Percentiles rank a stretch among this genome's conserved stretches.
Conservation (phyloP, 2,329 filamentous ascomycete species). For the Fusarium sp. region DNA sequence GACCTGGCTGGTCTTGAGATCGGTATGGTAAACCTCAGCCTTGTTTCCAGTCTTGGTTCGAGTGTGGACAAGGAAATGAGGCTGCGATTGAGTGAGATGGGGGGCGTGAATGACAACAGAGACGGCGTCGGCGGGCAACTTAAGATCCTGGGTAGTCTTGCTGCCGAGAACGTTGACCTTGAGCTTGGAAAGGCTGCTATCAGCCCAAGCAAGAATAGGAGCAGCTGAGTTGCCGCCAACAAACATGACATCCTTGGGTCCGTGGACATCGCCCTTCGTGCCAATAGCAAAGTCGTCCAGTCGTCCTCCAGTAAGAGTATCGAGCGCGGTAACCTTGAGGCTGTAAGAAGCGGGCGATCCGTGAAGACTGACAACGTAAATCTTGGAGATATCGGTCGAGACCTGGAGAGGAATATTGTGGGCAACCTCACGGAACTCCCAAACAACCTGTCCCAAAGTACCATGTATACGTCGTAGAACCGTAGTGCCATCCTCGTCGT, state of each 20-base stretch:
- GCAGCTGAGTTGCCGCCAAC: constrained; percentile 81
- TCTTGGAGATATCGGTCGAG: constrained; percentile 74
- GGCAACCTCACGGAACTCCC: constrained; percentile 78
- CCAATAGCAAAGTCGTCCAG: constrained; percentile 77
- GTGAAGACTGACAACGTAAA: constrained; percentile 84
- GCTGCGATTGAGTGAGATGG: constrained; percentile 73
- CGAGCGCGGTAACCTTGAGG: constrained; percentile 79
- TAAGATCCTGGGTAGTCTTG: constrained; percentile 66
- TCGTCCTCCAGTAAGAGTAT: constrained; percentile 77
- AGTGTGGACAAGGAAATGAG: constrained; percentile 89
- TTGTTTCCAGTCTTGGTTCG: constrained; percentile 77
- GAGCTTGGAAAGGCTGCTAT: constrained; percentile 69
- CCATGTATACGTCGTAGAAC: constrained; percentile 79
- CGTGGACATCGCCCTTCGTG: constrained; percentile 78
- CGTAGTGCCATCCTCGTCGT: constrained; percentile 66
- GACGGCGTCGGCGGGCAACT: constrained; percentile 59
- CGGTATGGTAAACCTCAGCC: constrained; percentile 87
- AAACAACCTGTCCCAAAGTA: constrained; percentile 76
- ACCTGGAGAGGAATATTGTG: constrained; percentile 80
- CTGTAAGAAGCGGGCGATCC: constrained; percentile 75
- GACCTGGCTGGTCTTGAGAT: constrained; percentile 75
- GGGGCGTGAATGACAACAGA: constrained; percentile 78
- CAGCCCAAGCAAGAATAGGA: constrained; percentile 80
- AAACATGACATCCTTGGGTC: constrained; percentile 73
- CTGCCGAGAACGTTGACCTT: constrained; percentile 77